These are phyloP conservation scores for Thermoascus crustaceus DNA, from an alignment of 2,329 filamentous ascomycete genomes.

Conservation along the genomic window DNA sequence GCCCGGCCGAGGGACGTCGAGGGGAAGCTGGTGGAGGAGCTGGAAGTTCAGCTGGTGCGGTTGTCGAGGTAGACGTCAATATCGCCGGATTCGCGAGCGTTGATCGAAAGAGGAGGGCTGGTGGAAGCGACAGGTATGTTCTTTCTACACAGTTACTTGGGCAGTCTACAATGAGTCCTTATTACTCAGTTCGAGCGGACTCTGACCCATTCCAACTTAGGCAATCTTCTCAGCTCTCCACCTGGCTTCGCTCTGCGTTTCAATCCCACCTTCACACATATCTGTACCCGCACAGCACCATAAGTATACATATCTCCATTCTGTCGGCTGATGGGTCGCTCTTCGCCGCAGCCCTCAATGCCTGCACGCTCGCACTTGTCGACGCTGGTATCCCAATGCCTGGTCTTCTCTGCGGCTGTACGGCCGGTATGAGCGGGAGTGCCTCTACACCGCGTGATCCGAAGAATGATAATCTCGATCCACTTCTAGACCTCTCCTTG, in stretches of 20 bases:
- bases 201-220: conserved; percentile 36
- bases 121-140: conserved; percentile 69
- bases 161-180: too few species aligned
- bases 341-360: conserved; percentile 83
- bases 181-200: too few species aligned
- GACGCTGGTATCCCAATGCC: conserved; percentile 95
- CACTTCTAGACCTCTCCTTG: conserved; percentile 36
- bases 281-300: conserved; percentile 80
- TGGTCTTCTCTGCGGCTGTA: conserved; percentile 82
- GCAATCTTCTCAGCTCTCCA: conserved; percentile 53
- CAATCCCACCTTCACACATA: conserved; percentile 72
- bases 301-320: conserved; percentile 75
- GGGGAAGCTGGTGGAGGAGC: conserved; percentile 40
- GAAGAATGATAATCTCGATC: conserved; percentile 35
- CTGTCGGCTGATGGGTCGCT: conserved; percentile 85
- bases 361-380: conserved; percentile 80
- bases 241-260: conserved; percentile 70
- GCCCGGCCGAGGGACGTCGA: conserved; percentile 64
- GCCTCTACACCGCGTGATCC: conserved; percentile 34
- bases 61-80: conserved; percentile 72
- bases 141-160: conserved; percentile 3
- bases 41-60: conserved; percentile 47
- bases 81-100: conserved; percentile 82
- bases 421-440: conserved; percentile 59
- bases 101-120: conserved; percentile 66